Conservation (phyloP, 2,329 filamentous ascomycete genomes). For the Ophiostoma tasmaniense region DNA sequence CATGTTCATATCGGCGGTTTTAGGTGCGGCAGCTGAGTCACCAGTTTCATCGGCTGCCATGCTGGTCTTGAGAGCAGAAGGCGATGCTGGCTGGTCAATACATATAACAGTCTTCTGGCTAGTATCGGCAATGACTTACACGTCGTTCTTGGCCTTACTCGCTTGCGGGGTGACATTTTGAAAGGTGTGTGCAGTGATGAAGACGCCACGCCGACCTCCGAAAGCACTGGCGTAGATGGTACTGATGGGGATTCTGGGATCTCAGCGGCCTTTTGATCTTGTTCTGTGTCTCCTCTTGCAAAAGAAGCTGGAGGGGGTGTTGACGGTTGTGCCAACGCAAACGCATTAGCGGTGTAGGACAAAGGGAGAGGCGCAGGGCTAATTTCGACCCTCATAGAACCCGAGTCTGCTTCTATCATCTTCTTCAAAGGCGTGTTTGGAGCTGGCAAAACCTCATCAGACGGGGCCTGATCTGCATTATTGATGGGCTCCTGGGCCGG, state of each 20-base stretch:
- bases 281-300: not conserved
- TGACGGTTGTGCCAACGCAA: not conserved
- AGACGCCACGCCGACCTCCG: not conserved
- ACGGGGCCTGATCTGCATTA: not conserved
- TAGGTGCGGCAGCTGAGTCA: not conserved
- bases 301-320: not conserved
- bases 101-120: not conserved
- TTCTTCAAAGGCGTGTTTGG: not conserved
- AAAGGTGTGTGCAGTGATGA: not conserved
- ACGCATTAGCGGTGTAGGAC: not conserved
- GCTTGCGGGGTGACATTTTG: not conserved
- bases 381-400: not conserved
- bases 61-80: not conserved
- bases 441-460: not conserved
- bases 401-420: not conserved
- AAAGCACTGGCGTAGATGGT: not conserved
- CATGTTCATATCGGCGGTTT: too few relatives aligned
- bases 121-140: not conserved
- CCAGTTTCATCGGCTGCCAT: not conserved
- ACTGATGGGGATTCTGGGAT: not conserved
- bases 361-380: not conserved
- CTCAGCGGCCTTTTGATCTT: not conserved
- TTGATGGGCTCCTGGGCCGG: not conserved
- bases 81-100: not conserved
- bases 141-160: not conserved